phyloP scores from a whole-genome alignment of 2,329 filamentous ascomycete genomes.

The Botrytis cinerea region DNA sequence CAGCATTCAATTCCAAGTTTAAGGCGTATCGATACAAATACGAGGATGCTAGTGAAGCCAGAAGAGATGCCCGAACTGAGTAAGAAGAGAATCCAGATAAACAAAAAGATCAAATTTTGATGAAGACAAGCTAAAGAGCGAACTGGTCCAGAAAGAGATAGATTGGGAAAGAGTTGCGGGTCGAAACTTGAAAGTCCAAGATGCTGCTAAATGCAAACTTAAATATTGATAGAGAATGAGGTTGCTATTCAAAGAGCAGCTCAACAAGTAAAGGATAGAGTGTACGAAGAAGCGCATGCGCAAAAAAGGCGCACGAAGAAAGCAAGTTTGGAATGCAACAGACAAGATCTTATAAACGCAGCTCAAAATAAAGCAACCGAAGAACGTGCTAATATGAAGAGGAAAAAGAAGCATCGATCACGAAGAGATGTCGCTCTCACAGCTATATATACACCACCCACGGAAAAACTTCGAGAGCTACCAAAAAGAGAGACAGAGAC shows the following conservation, averaged over 20 bases:
- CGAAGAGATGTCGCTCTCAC: neutral
- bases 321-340: neutral
- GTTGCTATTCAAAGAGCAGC: neutral
- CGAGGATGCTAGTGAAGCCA: neutral
- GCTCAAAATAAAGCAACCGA: neutral
- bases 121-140: neutral
- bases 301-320: neutral
- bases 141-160: neutral
- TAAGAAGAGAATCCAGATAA: neutral
- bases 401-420: neutral
- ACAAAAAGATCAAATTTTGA: neutral
- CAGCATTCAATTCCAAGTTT: neutral
- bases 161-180: neutral
- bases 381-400: neutral
- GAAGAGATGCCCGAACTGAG: neutral
- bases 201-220: neutral
- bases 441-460: accelerated
- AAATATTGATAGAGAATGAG: neutral
- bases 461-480: neutral
- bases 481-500: neutral
- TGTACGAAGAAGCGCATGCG: neutral
- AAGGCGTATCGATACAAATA: neutral
- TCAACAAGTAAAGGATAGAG: neutral
- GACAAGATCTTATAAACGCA: neutral
- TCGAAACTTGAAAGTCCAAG: neutral